Evolutionary conservation across 1,284 basidiomycete species (phyloP).

Genomic region (Irpex sp.): DNA sequence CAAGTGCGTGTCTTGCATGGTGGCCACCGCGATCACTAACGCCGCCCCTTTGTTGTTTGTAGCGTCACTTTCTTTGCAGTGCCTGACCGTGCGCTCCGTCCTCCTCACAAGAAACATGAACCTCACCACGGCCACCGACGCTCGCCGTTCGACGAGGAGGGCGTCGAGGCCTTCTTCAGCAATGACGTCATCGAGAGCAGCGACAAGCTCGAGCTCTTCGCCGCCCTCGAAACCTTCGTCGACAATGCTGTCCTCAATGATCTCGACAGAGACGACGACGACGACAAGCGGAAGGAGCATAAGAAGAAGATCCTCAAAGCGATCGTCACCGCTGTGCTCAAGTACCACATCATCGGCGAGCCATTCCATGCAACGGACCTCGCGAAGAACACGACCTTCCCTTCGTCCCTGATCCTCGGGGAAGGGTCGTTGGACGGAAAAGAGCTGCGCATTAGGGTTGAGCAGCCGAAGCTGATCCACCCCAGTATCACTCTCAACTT

Average conservation of each 20-base stretch:
- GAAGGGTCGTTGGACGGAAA: slow-evolving; percentile 51
- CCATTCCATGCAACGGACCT: slow-evolving; percentile 39
- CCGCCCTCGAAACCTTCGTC: slow-evolving; percentile 20
- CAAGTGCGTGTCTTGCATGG: slow-evolving; percentile 21
- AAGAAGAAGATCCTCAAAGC: slow-evolving; percentile 52
- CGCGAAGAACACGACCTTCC: slow-evolving; percentile 55
- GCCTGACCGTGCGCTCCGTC: slow-evolving; percentile 38
- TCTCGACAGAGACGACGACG: slow-evolving; percentile 17
- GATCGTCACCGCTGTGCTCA: slow-evolving; percentile 52
- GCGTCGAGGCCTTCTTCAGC: slow-evolving; percentile 8
- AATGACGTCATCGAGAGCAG: slow-evolving; percentile 5
- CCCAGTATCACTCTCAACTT: slow-evolving; percentile 49
- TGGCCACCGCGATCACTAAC: slow-evolving; percentile 8
- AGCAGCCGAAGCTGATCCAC: slow-evolving; percentile 25
- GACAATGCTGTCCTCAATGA: slow-evolving; percentile 12
- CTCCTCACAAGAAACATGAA: slow-evolving; percentile 19
- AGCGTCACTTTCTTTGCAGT: slow-evolving; percentile 56
- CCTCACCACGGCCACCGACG: slow-evolving; percentile 1
- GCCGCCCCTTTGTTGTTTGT: neutral
- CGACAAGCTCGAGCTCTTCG: slow-evolving; percentile 18
- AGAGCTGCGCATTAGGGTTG: slow-evolving; percentile 51
- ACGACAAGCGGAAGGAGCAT: slow-evolving; percentile 34
- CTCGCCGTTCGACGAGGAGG: slow-evolving; percentile 3
- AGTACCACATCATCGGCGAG: slow-evolving; percentile 61
- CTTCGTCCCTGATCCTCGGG: slow-evolving; percentile 50